phyloP scores from a whole-genome alignment of 2,329 filamentous ascomycete species.

The Corniculantispora saksenae region DNA sequence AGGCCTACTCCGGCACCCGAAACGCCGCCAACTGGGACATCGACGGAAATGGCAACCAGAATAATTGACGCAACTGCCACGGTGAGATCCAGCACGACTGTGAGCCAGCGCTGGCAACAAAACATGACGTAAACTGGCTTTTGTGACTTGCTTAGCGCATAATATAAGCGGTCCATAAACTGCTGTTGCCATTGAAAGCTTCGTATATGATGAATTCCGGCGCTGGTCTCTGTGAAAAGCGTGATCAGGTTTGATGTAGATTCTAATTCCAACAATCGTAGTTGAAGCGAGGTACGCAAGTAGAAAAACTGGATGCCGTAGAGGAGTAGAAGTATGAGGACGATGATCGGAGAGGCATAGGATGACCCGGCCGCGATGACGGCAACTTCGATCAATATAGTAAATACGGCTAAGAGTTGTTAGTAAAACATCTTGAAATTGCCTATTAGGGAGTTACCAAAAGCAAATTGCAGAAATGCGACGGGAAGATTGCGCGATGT shows the following conservation, averaged over 20 bases:
- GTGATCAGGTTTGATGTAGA: slow-evolving; percentile 47
- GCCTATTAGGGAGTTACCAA: not conserved
- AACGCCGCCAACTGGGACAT: not conserved
- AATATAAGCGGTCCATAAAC: slow-evolving; percentile 40
- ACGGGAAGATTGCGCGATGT: not conserved
- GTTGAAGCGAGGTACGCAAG: slow-evolving; percentile 54
- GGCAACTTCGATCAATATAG: slow-evolving; percentile 29
- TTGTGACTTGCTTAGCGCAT: not conserved
- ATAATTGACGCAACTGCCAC: slow-evolving; percentile 27
- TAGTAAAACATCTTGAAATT: not conserved
- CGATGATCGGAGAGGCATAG: not conserved
- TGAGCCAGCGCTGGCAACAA: slow-evolving; percentile 15
- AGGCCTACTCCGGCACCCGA: not conserved
- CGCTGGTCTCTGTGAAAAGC: slow-evolving; percentile 37
- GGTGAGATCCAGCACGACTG: slow-evolving; percentile 22
- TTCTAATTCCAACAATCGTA: slow-evolving; percentile 56
- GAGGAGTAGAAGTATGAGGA: not conserved
- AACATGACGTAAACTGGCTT: not conserved
- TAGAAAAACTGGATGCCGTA: slow-evolving; percentile 25
- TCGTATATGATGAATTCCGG: slow-evolving; percentile 28
- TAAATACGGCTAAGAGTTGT: slow-evolving; percentile 31
- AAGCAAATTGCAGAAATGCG: not conserved
- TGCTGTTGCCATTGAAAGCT: slow-evolving; percentile 27
- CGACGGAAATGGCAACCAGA: not conserved
- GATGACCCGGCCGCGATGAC: not conserved